Evolutionary conservation across 805 yeast species (phyloP), one percentile per base, ranked within the genome.

Genomic region (Limtongia smithiae): DNA sequence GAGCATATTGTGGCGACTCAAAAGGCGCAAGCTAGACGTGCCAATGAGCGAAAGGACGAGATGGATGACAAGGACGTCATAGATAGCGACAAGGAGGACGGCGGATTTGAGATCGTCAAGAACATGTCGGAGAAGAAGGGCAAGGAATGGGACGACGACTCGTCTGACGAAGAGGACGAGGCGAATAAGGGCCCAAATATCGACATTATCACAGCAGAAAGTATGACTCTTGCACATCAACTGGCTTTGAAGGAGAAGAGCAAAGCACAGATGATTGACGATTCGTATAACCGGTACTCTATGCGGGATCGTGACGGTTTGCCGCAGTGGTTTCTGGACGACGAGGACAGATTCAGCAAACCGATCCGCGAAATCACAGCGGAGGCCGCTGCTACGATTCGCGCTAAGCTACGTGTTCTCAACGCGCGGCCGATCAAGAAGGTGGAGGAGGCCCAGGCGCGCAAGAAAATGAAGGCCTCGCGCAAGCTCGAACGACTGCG

Each of bases 381-480:
- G 69, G 98, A 93, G 70, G 94, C 94, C 4, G 84, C 86, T 0
- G 68, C 79, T 51, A 93, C 91, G 0, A 71, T 85, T 50, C 82
- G 81, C 62, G 90, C 83, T 59, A 85, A 84, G 65, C 69, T 80
- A 74, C 80, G 74, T 64, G 84, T 90, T 54, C 71, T 93, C 67
- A 93, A 93, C 68, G 97, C 98, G 9, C 81, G 99, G 68, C 98
- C 99, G 9, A 91, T 93, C 64, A 93, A 93, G 80, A 93, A 93
- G 79, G 97, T 93, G n/a, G 78, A 86, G 60, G 99, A 93, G 70
- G 98, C 98, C 4, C 82, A 87, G 66, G 97, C 95, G 21, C 82
- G 98, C 70, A 91, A 91, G 83, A 85, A 85, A 77, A 77, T 85
- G 86, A 82, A 96, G 69, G 95, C 97, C 3, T 75, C 84, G 61